Percentiles rank a stretch among this genome's conserved stretches.
Evolutionary conservation across 805 yeast genomes (phyloP).

Genomic region (Lachancea dasiensis): DNA sequence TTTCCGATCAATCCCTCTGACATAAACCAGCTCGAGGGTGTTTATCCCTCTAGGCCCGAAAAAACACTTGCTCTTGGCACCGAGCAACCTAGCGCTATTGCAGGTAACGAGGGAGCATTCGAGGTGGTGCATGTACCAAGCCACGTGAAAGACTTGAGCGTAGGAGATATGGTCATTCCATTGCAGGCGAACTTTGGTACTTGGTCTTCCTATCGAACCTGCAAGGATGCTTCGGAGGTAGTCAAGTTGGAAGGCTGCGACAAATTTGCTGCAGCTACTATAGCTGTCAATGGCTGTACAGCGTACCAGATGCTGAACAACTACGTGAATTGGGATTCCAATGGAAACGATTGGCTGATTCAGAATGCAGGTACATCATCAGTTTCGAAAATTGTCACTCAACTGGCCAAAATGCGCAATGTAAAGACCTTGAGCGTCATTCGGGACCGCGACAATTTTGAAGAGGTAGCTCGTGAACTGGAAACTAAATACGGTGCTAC

Average conservation of each 20-base stretch:
- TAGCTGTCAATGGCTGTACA: conserved; percentile 86
- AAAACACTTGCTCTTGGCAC: conserved; percentile 48
- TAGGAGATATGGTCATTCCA: conserved; percentile 90
- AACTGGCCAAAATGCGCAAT: conserved; percentile 73
- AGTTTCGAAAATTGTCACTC: conserved; percentile 88
- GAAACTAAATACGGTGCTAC: conserved; percentile 68
- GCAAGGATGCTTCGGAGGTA: conserved; percentile 47
- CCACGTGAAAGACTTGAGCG: conserved; percentile 39
- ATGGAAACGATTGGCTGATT: conserved; percentile 69
- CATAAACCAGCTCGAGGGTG: conserved; percentile 77
- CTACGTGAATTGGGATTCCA: conserved; percentile 36
- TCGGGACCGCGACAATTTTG: conserved; percentile 76
- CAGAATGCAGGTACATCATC: conserved; percentile 97
- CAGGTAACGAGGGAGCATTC: conserved; percentile 92
- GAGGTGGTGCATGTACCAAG: conserved; percentile 72
- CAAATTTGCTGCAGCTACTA: conserved; percentile 73
- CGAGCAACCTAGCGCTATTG: conserved; percentile 65
- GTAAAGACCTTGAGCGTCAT: conserved; percentile 81
- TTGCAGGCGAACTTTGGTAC: conserved; percentile 77
- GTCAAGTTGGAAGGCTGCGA: conserved; percentile 47
- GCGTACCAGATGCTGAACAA: conserved; percentile 84
- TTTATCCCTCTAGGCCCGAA: conserved; percentile 72
- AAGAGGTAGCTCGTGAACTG: conserved; percentile 52
- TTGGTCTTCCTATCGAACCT: conserved; percentile 75
- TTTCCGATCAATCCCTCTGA: conserved; percentile 91